These are phyloP conservation scores for Rhizopogon roseolus DNA, from an alignment of 768 basidiomycete genomes.

Conservation along the genomic window DNA sequence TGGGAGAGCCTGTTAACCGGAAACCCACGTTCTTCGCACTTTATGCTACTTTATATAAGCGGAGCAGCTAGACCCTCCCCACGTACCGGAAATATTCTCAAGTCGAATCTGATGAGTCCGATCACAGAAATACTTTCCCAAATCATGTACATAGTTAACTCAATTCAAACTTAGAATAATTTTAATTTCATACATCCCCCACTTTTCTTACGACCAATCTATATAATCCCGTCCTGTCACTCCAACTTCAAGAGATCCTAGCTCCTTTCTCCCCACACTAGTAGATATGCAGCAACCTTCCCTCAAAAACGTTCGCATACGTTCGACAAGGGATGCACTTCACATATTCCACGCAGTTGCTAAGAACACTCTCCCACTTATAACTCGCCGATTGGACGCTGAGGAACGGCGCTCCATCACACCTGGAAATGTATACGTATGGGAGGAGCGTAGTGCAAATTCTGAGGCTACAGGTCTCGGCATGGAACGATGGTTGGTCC, in stretches of 20 bases:
- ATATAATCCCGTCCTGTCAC: constrained; percentile 31
- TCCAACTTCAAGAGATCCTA: constrained; percentile 12
- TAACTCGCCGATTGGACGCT: constrained; percentile 76
- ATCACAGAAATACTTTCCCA: constrained; percentile 15
- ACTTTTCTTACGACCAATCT: constrained; percentile 7
- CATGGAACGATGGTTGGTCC: constrained; percentile 73
- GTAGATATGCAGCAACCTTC: constrained; percentile 69
- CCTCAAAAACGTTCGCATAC: constrained; percentile 69
- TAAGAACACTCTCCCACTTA: constrained; percentile 61
- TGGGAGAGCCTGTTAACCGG: not conserved
- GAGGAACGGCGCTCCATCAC: constrained; percentile 72
- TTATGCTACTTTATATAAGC: constrained; percentile 1
- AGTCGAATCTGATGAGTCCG: constrained; percentile 13
- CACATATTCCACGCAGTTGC: constrained; percentile 80
- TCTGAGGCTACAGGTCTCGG: constrained; percentile 79
- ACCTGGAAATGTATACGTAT: constrained; percentile 80
- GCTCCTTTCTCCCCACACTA: constrained; percentile 19
- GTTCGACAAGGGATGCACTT: constrained; percentile 75
- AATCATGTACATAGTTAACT: constrained; percentile 32
- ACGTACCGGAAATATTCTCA: constrained; percentile 10
- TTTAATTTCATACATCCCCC: constrained; percentile 18
- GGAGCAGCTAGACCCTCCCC: constrained; percentile 11
- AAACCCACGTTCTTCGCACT: constrained; percentile 4
- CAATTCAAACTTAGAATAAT: constrained; percentile 59
- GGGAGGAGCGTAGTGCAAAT: constrained; percentile 84